Base-by-base conservation (phyloP, 495 filamentous ascomycete genomes). In the Cercophora samala region DNA sequence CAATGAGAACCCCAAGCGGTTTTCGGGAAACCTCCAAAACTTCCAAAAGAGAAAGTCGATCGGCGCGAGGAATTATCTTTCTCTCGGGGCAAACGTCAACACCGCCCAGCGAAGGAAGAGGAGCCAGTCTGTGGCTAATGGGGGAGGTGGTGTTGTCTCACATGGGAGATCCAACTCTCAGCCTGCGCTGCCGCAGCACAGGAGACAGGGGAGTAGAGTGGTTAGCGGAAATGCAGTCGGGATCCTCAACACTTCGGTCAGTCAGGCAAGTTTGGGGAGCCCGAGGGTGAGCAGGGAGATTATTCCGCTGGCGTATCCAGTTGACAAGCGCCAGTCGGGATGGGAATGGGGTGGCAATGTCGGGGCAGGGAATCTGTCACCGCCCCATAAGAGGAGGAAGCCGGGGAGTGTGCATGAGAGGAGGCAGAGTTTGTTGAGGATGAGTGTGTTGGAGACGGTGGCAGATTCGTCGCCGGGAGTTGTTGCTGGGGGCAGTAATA, bases 321-420 rank as follows among this genome's bases (percentile, higher is more conserved):
- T 66, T 26, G 5, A 21, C n/a, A 4, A 61, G 29, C 11, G 15
- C 5, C 42, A 23, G 21, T 18, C 19, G 52, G 1, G 63, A 59
- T 26, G 60, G 32, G n/a, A 55, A 60, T 66, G 58, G 5, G 5
- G 25, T 29, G 22, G 60, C 51, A 5, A 3, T 56, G 54, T 65
- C 6, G 58, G 17, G 22, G 9, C 3, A 22, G 53, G 46, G 46
- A 1, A 13, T 46, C 5, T 21, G 52, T 15, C 58, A 8, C 26
- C 55, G 29, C 61, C 66, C 23, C 42, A n/a, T 19, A 64, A 67
- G 61, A 59, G 55, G 19, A 60, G 66, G 53, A 61, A 46, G 22
- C 22, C 54, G 37, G 66, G 54, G 55, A 63, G 54, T 17, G n/a
- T 55, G 54, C 65, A 60, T 5, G 60, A 64, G 52, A 37, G 62